Conservation (phyloP, 257 asterid species). For the Gentiana macrophylla region DNA sequence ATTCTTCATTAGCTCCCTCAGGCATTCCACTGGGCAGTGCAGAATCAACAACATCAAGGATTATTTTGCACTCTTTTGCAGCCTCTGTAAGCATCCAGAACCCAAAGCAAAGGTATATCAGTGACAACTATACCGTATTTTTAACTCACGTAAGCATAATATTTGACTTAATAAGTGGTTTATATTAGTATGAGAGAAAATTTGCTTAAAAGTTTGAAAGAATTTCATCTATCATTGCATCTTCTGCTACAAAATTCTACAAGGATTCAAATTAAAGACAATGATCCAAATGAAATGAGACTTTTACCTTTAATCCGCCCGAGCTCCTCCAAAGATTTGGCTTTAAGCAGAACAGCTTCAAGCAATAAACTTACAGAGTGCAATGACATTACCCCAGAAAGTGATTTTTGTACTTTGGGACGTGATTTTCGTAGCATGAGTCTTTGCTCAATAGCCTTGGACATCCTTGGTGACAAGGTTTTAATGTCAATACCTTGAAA, state of each 20-base stretch:
- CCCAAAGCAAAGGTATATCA: conserved; percentile 10
- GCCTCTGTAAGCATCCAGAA: conserved; percentile 40
- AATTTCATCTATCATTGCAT: too few species aligned
- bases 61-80: conserved; percentile 75
- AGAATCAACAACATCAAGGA: conserved; percentile 68
- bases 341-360: conserved; percentile 72
- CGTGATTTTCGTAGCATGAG: conserved; percentile 46
- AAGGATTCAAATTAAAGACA: too few species aligned
- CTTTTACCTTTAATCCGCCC: conserved; percentile 66
- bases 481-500: conserved; percentile 84
- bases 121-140: background rate
- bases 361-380: conserved; percentile 84
- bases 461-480: conserved; percentile 58
- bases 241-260: too few species aligned
- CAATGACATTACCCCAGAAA: conserved; percentile 60
- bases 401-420: conserved; percentile 27
- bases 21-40: conserved; percentile 68
- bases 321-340: conserved; percentile 64
- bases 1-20: conserved; percentile 36
- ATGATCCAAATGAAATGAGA: background rate
- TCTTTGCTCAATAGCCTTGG: conserved; percentile 54
- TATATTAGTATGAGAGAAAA: background rate
- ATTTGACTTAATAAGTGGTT: background rate
- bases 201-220: background rate
- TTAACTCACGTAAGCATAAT: background rate